Base-by-base conservation (phyloP, 352 stramenopile species). In the Pythium rhizo-oryzae region DNA sequence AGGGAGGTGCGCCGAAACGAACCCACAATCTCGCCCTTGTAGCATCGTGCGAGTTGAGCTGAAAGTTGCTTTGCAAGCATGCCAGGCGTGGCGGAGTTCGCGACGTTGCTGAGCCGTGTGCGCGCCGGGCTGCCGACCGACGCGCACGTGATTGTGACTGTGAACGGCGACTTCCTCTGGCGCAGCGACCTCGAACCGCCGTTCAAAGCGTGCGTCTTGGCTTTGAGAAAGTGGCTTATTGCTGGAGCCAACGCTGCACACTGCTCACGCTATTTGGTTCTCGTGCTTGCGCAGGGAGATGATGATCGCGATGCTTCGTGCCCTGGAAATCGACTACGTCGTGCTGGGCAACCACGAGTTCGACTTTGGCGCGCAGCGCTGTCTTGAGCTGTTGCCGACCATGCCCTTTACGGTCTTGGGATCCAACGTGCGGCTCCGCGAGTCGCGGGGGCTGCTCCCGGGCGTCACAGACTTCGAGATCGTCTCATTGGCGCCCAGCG, bases 281-380 rank as follows among this genome's bases (percentile, higher is more conserved):
- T 2, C 28, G 2, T 6, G 33, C 37, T 43, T 47, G 43, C 8
- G 7, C 25, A 92, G 84, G 8, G 82, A 76, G 13, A 80, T 91
- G 62, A 93, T 93, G 82, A 82, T 93, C 46, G 78, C 88, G 52
- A 41, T 93, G 19, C 75, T 93, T 67, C 90, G 91, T 65, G 72
- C 85, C 35, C 65, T 93, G 39, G 77, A 65, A 8, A 80, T 93
- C 46, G 72, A 89, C 28, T 93, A 91, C 65, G 78, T 91, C 30
- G 85, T 93, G 30, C 58, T 91, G 63, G 85, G 85, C 44, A 93
- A 93, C 71, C 85, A 93, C 72, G 85, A 93, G 66, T 93, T 91
- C 52, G 85, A 93, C 51, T 93, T 91, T 64, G 85, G 85, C 1
- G 65, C 8, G 39, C 52, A 33, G 52, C 52, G 52, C 25, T 58